phyloP scores from a whole-genome alignment of 495 filamentous ascomycete genomes.

The Recurvomyces mirabilis region DNA sequence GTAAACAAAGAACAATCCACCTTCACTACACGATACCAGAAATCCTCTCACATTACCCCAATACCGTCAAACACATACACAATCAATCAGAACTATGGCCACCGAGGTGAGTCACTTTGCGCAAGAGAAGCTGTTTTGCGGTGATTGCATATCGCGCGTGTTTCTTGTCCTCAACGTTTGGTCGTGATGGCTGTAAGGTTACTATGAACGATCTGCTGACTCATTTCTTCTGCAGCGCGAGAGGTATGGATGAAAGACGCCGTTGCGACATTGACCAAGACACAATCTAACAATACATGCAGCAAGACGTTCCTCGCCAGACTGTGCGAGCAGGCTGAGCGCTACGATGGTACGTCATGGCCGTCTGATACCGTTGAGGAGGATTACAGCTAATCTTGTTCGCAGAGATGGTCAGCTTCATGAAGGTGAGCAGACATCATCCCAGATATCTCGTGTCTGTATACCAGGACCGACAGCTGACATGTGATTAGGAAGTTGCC shows the following conservation, averaged over 20 bases:
- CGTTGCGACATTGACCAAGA: slow-evolving; percentile 5
- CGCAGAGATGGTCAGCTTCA: slow-evolving; percentile 95
- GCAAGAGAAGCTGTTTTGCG: background rate
- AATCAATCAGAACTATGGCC: too few relatives aligned
- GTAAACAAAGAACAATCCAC: too few relatives aligned
- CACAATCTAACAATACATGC: slow-evolving; percentile 32
- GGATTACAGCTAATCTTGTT: too few relatives aligned
- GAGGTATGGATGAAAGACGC: slow-evolving; percentile 8
- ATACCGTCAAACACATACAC: too few relatives aligned
- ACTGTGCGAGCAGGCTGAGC: slow-evolving; percentile 99
- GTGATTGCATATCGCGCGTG: too few relatives aligned
- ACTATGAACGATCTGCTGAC: slow-evolving; percentile 11
- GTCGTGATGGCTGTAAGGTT: too few relatives aligned
- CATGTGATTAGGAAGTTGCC: slow-evolving; percentile 67
- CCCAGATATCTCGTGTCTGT: slow-evolving; percentile 9
- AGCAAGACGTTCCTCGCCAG: slow-evolving; percentile 99
- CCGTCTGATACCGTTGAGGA: background rate
- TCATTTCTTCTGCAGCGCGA: slow-evolving; percentile 15
- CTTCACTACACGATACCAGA: too few relatives aligned
- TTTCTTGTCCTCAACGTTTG: too few relatives aligned
- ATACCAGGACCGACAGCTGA: slow-evolving; percentile 12
- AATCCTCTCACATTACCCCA: too few relatives aligned
- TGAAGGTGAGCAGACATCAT: slow-evolving; percentile 65
- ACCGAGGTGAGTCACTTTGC: too few relatives aligned
- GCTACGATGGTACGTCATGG: slow-evolving; percentile 77